Base-by-base conservation (phyloP, 2,329 filamentous ascomycete genomes). In the Simplicillium sp. region DNA sequence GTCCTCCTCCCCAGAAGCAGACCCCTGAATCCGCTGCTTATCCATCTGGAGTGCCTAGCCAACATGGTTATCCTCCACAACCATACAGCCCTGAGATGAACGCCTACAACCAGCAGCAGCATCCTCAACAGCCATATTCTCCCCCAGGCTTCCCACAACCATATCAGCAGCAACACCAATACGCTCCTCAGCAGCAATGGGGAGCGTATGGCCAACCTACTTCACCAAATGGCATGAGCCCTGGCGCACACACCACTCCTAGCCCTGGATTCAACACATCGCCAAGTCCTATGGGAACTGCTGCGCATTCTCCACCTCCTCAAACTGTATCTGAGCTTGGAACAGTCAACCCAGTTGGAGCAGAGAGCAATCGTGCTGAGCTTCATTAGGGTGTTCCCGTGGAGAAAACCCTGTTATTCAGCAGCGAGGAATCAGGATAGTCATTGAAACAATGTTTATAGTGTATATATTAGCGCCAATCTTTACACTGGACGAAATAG, bases 301-400 rank as follows among this genome's bases (percentile, higher is more conserved):
- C 20, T 25, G 20, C 20, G 20, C 20, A 25, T 9, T 25, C 20
- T 6, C 20, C 20, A 25, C 20, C 20, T 9, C 20, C 20, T 5
- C 20, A 25, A 25, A 25, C 5, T 25, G 20, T 25, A 6, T 25
- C 20, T 25, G 20, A 25, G 20, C 20, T 25, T 25, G 20, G 20
- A 9, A 9, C 20, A 6, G 20, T 25, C 20, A 25, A 53, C 37
- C 53, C 56, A 3, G 3, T 59, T 18, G 59, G 59, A 4, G 53
- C 50, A 3, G 54, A 56, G 44, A 49, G 41, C 18, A 62, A 62
- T 46, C 51, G 59, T 14, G 59, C 58, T 4, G 57, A 62, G 44
- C 47, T 62, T 38, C 32, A 37, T n/a, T 46, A 36, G 15, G 12
- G 12, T 6, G 20, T 9, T 6, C 20, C 20, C 6, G 5, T 25